These are phyloP conservation scores for Colletotrichum cuscutae DNA, from an alignment of 2,329 filamentous ascomycete species.

Conservation along the genomic window DNA sequence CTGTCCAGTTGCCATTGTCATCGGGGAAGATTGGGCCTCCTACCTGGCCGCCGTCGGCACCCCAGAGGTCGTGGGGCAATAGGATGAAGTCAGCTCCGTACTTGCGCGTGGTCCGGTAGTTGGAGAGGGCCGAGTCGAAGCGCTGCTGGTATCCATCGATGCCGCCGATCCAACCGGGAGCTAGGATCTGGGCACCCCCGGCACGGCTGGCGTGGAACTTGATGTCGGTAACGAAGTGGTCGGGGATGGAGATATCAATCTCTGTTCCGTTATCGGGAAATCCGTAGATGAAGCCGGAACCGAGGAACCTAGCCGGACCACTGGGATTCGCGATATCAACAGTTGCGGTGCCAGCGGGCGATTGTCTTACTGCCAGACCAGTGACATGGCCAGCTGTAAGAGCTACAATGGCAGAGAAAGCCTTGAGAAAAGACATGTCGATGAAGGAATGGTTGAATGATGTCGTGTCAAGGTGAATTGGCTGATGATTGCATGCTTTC, in stretches of 20 bases:
- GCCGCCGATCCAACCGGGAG: neutral
- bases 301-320: neutral
- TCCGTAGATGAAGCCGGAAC: slow-evolving; percentile 33
- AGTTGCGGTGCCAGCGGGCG: neutral
- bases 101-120: slow-evolving; percentile 10
- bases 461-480: neutral
- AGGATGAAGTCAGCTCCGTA: neutral
- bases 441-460: too few species aligned
- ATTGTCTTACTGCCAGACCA: neutral
- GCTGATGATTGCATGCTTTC: neutral
- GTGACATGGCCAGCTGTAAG: neutral
- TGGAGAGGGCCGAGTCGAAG: slow-evolving; percentile 6
- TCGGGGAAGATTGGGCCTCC: slow-evolving; percentile 47
- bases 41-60: neutral
- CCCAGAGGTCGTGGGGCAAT: neutral
- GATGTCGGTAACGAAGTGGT: slow-evolving; percentile 11
- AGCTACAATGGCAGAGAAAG: neutral
- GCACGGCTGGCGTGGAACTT: slow-evolving; percentile 28
- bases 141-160: neutral
- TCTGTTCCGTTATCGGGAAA: slow-evolving; percentile 27
- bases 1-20: slow-evolving; percentile 59
- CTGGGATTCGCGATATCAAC: neutral
- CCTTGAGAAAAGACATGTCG: neutral
- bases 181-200: slow-evolving; percentile 30
- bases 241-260: slow-evolving; percentile 24